These are phyloP conservation scores for Didymella segeticola DNA, from an alignment of 2,329 filamentous ascomycete species.

Conservation along the genomic window DNA sequence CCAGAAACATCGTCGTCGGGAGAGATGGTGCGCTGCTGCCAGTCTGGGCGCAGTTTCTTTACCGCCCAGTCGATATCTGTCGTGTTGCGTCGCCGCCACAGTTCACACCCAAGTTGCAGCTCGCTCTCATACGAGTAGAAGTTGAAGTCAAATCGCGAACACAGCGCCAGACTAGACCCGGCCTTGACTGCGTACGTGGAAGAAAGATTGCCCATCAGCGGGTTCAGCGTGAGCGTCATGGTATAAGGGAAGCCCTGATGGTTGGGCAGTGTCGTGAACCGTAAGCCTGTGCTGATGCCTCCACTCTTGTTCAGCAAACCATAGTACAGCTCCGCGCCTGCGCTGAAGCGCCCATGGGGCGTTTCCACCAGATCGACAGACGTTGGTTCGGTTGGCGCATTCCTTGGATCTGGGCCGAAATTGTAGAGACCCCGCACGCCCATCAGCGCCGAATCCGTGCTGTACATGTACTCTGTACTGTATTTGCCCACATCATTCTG, in stretches of 20 bases:
- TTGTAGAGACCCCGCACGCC: constrained; percentile 92
- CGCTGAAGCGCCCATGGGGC: constrained; percentile 83
- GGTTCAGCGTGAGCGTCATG: constrained; percentile 90
- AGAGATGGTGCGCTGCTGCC: constrained; percentile 41
- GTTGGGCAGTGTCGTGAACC: constrained; percentile 85
- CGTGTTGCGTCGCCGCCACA: constrained; percentile 73
- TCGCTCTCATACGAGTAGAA: constrained; percentile 98
- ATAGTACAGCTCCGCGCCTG: constrained; percentile 94
- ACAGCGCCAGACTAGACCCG: constrained; percentile 80
- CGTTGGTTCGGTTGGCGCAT: constrained; percentile 32
- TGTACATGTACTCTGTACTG: constrained; percentile 87
- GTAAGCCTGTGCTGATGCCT: constrained; percentile 84
- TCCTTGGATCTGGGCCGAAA: constrained; percentile 75
- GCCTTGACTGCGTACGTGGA: constrained; percentile 92
- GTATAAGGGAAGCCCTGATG: constrained; percentile 89
- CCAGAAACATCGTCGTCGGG: constrained; percentile 75
- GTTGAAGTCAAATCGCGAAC: constrained; percentile 94
- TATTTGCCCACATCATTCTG: constrained; percentile 89
- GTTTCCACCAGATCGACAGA: constrained; percentile 53
- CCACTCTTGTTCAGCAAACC: constrained; percentile 93
- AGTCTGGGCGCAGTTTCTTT: constrained; percentile 52
- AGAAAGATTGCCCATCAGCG: constrained; percentile 90
- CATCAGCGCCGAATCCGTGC: constrained; percentile 87
- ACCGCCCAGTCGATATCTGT: constrained; percentile 54
- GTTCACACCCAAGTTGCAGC: constrained; percentile 87